Conservation (phyloP, 805 yeast species). For the Saccharomycopsis schoenii region DNA sequence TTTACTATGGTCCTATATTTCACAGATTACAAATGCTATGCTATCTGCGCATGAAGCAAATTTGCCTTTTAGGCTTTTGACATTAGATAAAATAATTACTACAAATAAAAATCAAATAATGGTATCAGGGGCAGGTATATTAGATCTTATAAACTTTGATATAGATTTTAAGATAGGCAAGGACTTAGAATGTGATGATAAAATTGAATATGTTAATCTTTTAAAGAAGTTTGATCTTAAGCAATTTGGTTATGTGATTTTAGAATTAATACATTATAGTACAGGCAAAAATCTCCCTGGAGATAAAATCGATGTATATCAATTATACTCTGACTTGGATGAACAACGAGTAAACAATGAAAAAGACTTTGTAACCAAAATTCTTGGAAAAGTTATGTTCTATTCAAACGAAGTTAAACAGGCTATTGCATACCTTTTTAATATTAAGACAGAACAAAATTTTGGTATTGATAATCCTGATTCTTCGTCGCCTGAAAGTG, state of each 20-base stretch:
- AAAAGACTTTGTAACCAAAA: not conserved
- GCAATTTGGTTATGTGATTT: constrained; percentile 49
- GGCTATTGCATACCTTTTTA: constrained; percentile 32
- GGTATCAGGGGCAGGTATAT: constrained; percentile 59
- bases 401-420: constrained; percentile 31
- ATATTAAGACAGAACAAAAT: constrained; percentile 1
- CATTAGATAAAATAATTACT: constrained; percentile 60
- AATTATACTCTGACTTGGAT: not conserved
- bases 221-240: constrained; percentile 47
- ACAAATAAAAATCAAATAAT: constrained; percentile 60
- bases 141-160: constrained; percentile 50
- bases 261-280: constrained; percentile 31
- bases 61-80: constrained; percentile 52
- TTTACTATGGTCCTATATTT: constrained; percentile 62
- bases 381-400: constrained; percentile 4
- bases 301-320: not conserved
- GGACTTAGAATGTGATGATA: not conserved
- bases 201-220: constrained; percentile 17
- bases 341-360: constrained; percentile 8
- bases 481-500: not conserved
- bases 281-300: not conserved
- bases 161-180: constrained; percentile 19
- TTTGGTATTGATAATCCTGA: not conserved
- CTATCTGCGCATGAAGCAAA: constrained; percentile 55
- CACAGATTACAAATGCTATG: constrained; percentile 66